Evolutionary conservation across 1,139 yeast species (phyloP).

Genomic region (Taiozyma onychis): DNA sequence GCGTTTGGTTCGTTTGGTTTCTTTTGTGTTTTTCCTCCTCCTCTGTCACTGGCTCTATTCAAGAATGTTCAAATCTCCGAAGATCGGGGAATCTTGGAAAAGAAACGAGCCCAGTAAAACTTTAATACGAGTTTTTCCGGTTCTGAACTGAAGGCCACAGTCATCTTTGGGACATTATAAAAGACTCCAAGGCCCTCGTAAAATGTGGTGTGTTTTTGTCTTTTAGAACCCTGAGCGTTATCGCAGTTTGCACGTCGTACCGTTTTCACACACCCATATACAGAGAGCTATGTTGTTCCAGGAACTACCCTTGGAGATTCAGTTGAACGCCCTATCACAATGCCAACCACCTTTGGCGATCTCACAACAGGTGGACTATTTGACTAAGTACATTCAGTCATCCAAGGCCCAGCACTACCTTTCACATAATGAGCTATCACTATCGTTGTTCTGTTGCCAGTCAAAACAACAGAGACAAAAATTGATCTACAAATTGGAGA

Average conservation of each 20-base stretch:
- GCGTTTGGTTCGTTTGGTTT: not conserved
- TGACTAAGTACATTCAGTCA: constrained; percentile 3
- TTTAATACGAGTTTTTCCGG: not conserved
- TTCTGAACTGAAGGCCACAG: not conserved
- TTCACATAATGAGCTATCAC: not conserved
- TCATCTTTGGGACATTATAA: not conserved
- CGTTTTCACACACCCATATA: not conserved
- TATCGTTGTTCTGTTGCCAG: constrained; percentile 10
- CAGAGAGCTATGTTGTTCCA: not conserved
- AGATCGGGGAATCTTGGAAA: not conserved
- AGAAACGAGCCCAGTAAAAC: not conserved
- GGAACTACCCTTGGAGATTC: constrained; percentile 5
- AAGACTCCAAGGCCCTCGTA: not conserved
- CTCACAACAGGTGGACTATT: not conserved
- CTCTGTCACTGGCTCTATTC: not conserved
- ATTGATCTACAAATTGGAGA: constrained; percentile 3
- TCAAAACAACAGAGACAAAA: constrained; percentile 5
- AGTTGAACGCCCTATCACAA: constrained; percentile 2
- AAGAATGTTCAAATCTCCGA: not conserved
- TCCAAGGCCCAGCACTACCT: constrained; percentile 7
- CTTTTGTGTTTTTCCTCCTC: not conserved
- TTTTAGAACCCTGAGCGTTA: not conserved
- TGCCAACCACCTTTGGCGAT: not conserved
- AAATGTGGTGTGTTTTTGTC: not conserved
- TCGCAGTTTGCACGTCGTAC: not conserved